phyloP scores from a whole-genome alignment of 2,329 filamentous ascomycete genomes.

The Diplodia scrobiculata region DNA sequence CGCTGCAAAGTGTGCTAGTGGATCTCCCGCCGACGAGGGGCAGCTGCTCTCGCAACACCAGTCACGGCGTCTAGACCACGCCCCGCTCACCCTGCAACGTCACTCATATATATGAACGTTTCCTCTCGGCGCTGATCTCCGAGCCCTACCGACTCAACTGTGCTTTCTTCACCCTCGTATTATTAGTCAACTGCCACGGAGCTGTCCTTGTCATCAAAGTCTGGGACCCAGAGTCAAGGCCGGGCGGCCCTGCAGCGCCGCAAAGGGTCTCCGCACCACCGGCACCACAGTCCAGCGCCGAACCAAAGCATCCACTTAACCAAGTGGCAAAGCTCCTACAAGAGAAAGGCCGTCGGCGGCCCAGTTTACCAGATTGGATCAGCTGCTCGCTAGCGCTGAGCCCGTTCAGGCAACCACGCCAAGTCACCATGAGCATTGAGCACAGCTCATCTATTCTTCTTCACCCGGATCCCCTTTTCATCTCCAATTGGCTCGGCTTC shows the following conservation, averaged over 20 bases:
- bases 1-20: slow-evolving; percentile 10
- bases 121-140: slow-evolving; percentile 21
- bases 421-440: background rate
- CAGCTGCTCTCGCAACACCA: slow-evolving; percentile 22
- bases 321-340: slow-evolving; percentile 1
- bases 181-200: slow-evolving; percentile 7
- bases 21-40: slow-evolving; percentile 25
- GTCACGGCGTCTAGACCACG: slow-evolving; percentile 13
- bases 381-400: background rate
- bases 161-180: slow-evolving; percentile 22
- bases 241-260: background rate
- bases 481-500: background rate
- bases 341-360: background rate
- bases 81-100: slow-evolving; percentile 20
- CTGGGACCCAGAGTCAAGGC: background rate
- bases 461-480: slow-evolving; percentile 9
- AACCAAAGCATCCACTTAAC: background rate
- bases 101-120: slow-evolving; percentile 22
- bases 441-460: slow-evolving; percentile 7
- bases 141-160: slow-evolving; percentile 20
- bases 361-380: slow-evolving; percentile 1
- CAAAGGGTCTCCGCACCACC: background rate
- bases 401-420: slow-evolving; percentile 16
- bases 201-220: slow-evolving; percentile 21
- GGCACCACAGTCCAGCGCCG: background rate